Base-by-base conservation (phyloP, 371 early-diverging fungal species). In the Mucor racemosus region DNA sequence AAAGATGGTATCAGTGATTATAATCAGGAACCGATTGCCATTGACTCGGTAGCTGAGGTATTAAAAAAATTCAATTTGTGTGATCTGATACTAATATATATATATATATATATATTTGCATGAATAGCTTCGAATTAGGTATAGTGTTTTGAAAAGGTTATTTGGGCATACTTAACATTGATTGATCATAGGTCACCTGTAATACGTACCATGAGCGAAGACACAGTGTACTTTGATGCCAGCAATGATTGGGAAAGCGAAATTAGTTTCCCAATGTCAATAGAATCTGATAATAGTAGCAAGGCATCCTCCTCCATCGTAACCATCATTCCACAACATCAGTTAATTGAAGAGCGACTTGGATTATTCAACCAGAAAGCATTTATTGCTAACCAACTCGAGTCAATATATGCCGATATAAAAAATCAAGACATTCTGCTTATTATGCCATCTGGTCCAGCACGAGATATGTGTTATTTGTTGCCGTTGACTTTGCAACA, bases 331-430 rank as follows among this genome's bases (percentile, higher is more conserved):
- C 55, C 35, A 33, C 35, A 55, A 55, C 50, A 55, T 3, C 35
- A 34, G 5, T 14, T 15, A 21, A 50, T 50, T 7, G 26, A 50
- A 19, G 50, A 26, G 26, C 50, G 50, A 26, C 50, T 50, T 11
- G 9, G 19, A 10, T 11, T 50, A 35, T 55, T 55, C n/a, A 33
- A 55, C 17, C 55, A 55, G 7, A 35, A 34, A 35, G 9, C 35
- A n/a, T 55, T 55, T n/a, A 55, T 55, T 14, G 26, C 62, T 10
- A 62, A 62, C 10, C 62, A 62, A 38, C 21, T 36, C 6, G 62
- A 62, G 17, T 46, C 50, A 5, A 50, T 62, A 46, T 14, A 17
- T 11, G 46, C 62, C 14, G 50, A 44, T 17, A 7, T 62, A 7
- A n/a, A 17, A 0, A 38, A 21, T 9, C 9, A 62, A 50, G 26